A percentile compares a stretch with the other conserved stretches of the same genome.
These are phyloP conservation scores for Pseudonitzschia pungens DNA, from an alignment of 108 stramenopile genomes.

Conservation along the genomic window DNA sequence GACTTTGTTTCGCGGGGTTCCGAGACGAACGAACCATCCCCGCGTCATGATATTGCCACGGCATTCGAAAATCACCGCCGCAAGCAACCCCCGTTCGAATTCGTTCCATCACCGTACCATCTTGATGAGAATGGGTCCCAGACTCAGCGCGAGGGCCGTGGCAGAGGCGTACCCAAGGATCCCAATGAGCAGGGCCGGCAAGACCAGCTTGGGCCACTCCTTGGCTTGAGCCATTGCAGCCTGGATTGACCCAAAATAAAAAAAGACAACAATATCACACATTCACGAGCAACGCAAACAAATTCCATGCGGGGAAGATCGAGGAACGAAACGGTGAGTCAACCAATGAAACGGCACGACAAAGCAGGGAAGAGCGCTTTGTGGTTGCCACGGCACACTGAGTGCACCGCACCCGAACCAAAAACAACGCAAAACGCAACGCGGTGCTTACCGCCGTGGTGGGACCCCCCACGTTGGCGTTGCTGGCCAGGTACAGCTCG, in stretches of 20 bases:
- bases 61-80: no score
- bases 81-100: no score
- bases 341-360: neutral
- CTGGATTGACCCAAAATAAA: neutral
- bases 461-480: constrained; percentile 93
- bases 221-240: constrained; percentile 94
- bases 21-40: no score
- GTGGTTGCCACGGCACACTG: no score
- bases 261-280: no score
- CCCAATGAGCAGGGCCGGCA: constrained; percentile 85
- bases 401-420: neutral
- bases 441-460: constrained; percentile 57
- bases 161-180: constrained; percentile 93
- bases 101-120: constrained; percentile 21
- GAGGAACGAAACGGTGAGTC: neutral
- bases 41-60: no score
- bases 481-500: constrained; percentile 85
- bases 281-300: neutral
- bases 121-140: constrained; percentile 61
- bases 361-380: neutral
- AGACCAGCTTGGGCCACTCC: constrained; percentile 80
- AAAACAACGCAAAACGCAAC: neutral
- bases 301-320: neutral
- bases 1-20: no score
- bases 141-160: constrained; percentile 78